These are phyloP conservation scores for Phytophthora multivora DNA, from an alignment of 352 stramenopile genomes.

Conservation along the genomic window DNA sequence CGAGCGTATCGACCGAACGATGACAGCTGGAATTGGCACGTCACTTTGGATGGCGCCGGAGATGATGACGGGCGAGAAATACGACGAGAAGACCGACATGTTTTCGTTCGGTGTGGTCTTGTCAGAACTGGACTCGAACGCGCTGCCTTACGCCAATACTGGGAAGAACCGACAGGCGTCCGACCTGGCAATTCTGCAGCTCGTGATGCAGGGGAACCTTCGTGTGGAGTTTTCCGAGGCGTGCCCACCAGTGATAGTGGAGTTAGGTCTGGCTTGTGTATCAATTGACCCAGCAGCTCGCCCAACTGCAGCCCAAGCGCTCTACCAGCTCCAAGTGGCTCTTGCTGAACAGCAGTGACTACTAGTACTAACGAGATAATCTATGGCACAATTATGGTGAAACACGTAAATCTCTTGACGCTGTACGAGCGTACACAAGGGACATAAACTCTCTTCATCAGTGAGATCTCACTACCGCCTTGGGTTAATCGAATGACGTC, in stretches of 20 bases:
- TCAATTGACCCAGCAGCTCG: slow-evolving; percentile 17
- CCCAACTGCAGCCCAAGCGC: slow-evolving; percentile 32
- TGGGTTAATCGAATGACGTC: too few relatives aligned
- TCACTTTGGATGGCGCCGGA: slow-evolving; percentile 35
- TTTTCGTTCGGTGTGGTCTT: slow-evolving; percentile 46
- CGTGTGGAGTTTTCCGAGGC: slow-evolving; percentile 32
- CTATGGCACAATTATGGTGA: background rate
- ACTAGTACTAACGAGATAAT: background rate
- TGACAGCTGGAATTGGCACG: slow-evolving; percentile 41
- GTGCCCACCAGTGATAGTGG: slow-evolving; percentile 8
- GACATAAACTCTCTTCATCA: too few relatives aligned
- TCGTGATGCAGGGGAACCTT: slow-evolving; percentile 30
- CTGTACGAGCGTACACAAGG: too few relatives aligned
- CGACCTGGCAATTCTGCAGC: slow-evolving; percentile 32
- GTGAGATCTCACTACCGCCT: too few relatives aligned
- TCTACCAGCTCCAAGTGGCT: slow-evolving; percentile 27
- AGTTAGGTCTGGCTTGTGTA: slow-evolving; percentile 31
- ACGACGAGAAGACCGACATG: slow-evolving; percentile 37
- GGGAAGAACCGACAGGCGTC: slow-evolving; percentile 16
- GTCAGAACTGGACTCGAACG: slow-evolving; percentile 33
- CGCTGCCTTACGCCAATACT: slow-evolving; percentile 27
- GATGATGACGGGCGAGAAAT: slow-evolving; percentile 36
- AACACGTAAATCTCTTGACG: too few relatives aligned
- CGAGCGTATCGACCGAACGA: slow-evolving; percentile 29
- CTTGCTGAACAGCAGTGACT: slow-evolving; percentile 5